Evolutionary conservation across 1,284 basidiomycete genomes (phyloP), one percentile per base, ranked within the genome.

Genomic region (Trametes hirsuta): DNA sequence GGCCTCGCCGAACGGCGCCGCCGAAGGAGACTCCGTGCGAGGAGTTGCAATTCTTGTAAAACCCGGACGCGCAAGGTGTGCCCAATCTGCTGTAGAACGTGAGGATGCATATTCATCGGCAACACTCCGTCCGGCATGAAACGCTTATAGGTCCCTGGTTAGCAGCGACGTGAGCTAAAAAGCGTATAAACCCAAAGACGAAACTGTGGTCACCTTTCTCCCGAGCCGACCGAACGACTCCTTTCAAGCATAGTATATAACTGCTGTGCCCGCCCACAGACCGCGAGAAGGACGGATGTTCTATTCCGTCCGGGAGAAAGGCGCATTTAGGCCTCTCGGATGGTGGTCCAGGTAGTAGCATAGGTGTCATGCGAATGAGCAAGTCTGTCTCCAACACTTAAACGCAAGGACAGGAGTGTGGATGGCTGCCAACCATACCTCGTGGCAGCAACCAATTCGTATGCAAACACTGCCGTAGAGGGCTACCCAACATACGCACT

Each of bases 401-500:
- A 30, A 30, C 30, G 54, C 64, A 56, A 44, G 35, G 50, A 22
- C 36, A 2, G 42, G 10, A 6, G 36, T 34, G 25, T n/a, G 51
- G 42, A 24, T 24, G 37, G 48, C 15, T 25, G 21, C 25, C 9
- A 37, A 52, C 69, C 75, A 41, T 64, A 87, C 90, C 89, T 56
- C 74, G 75, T 3, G 90, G 90, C 21, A 91, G 62, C 63, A 79
- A 75, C 57, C 79, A 75, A 9, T 72, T 72, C 3, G 87, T 85
- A 11, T 81, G 57, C 15, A 76, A 61, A 63, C 88, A 91, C 52
- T 70, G 72, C 18, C 90, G 82, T 48, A 89, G 54, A 3, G 89
- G 87, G 35, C 82, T 82, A 2, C 83, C 76, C 4, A 92, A 72
- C 85, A 92, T 91, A 59, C 90, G 81, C 36, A 92, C 90, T 92